A percentile compares a stretch with the other conserved stretches of the same genome.
These are phyloP conservation scores for Fonsecaea multimorphosa DNA, from an alignment of 2,329 filamentous ascomycete species.

Conservation along the genomic window DNA sequence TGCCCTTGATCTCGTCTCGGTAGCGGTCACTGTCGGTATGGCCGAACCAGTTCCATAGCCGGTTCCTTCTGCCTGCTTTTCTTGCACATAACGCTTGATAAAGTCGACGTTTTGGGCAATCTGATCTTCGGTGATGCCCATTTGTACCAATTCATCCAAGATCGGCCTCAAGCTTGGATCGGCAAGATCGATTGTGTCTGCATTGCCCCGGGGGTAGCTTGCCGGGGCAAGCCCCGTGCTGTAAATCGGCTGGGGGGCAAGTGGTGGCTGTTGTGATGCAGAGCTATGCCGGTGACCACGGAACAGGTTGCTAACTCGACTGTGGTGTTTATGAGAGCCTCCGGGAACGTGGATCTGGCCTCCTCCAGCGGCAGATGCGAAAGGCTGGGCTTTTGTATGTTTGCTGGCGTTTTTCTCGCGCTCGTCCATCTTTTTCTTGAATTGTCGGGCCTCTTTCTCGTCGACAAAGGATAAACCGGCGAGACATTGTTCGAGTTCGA, in stretches of 20 bases:
- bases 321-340: conserved; percentile 52
- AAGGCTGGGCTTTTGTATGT: conserved; percentile 78
- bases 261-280: conserved; percentile 43
- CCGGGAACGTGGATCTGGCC: conserved; percentile 50
- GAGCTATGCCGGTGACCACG: conserved; percentile 58
- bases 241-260: conserved; percentile 38
- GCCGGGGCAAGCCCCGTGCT: conserved; percentile 19
- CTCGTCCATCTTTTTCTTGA: conserved; percentile 97
- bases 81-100: conserved; percentile 70
- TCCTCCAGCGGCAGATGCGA: conserved; percentile 60
- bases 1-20: conserved; percentile 49
- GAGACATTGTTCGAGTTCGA: conserved; percentile 90
- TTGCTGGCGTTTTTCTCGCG: conserved; percentile 95
- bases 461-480: conserved; percentile 91
- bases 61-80: conserved; percentile 61
- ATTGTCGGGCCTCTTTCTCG: conserved; percentile 96
- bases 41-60: conserved; percentile 50
- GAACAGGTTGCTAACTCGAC: conserved; percentile 60
- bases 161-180: conserved; percentile 68
- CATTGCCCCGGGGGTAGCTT: conserved; percentile 42
- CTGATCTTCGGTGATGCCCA: conserved; percentile 73
- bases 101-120: conserved; percentile 72
- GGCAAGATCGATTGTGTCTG: conserved; percentile 59
- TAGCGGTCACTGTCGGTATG: conserved; percentile 43
- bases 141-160: conserved; percentile 64